Conservation (phyloP, 352 stramenopile genomes). For the Blastocystis sp. region DNA sequence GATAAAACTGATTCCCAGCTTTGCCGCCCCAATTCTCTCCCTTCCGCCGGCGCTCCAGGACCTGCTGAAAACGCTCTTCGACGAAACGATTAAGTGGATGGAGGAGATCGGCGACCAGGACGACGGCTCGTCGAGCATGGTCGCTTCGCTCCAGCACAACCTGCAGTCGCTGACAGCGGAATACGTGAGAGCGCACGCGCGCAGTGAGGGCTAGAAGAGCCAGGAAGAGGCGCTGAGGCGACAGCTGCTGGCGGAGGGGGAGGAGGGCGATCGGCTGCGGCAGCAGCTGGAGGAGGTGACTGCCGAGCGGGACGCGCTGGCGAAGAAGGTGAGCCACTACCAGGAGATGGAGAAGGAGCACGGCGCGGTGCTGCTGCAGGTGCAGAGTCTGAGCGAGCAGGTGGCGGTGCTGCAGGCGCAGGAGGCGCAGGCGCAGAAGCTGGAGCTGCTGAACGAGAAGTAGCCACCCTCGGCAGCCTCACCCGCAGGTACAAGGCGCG, state of each 20-base stretch:
- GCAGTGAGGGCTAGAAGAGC: background rate
- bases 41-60: background rate
- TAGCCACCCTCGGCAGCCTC: background rate
- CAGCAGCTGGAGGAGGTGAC: background rate
- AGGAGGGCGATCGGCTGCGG: constrained; percentile 11
- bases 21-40: background rate
- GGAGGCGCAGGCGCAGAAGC: background rate
- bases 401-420: background rate
- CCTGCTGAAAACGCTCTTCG: background rate
- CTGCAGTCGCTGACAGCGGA: background rate
- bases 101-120: background rate
- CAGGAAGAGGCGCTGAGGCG: background rate
- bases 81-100: background rate
- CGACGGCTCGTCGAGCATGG: background rate
- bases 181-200: background rate
- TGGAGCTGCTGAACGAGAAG: background rate
- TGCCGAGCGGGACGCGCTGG: background rate
- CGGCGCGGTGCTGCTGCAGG: background rate
- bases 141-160: background rate
- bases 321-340: background rate
- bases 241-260: background rate
- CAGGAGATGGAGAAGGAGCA: constrained; percentile 21
- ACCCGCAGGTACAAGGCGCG: background rate
- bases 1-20: background rate
- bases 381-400: background rate